Evolutionary conservation across 768 basidiomycete species (phyloP), one percentile per base, ranked within the genome.

Genomic region (Tylopilus plumbeoviolaceoides): DNA sequence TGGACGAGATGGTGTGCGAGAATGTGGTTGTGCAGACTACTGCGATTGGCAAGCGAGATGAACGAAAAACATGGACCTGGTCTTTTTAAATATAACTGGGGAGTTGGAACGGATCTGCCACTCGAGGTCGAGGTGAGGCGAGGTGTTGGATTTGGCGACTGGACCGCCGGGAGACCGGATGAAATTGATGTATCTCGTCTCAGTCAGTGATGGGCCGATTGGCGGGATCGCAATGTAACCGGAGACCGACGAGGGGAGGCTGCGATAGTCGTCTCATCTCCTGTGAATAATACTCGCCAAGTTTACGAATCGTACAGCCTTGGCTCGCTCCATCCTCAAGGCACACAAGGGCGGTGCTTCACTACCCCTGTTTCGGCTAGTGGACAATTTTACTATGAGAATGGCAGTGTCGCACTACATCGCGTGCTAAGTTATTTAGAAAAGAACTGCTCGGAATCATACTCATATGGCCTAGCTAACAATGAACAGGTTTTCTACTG

Each of bases 381-480:
- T 7, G 30, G 31, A 42, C 36, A 31, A 31, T 46, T 39, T 49
- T 39, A 44, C 28, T 33, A 43, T 20, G 12, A 35, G 17, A 50
- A 53, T 36, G 60, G 57, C 61, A 58, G 53, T 63, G 64, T 46
- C 9, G 7, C 36, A 46, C 54, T 54, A 62, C 53, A 54, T 57
- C 44, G 50, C 27, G 47, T 44, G 54, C 57, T n/a, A n/a, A n/a
- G n/a, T n/a, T 44, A 50, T 35, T 38, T 51, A 38, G 56, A 45
- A 56, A 53, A 21, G 45, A 55, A 48, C 36, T 3, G 2, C 33
- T 15, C 33, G 14, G 12, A 35, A 35, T 40, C 27, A 21, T 28
- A 31, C 17, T 49, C 54, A 53, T 50, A 54, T 51, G 38, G 39
- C 56, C 55, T 51, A 47, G 47, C 51, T 54, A 46, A 23, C 51